Evolutionary conservation across 1,139 yeast species (phyloP), one percentile per base, ranked within the genome.

Genomic region (Dujonia santamariae): DNA sequence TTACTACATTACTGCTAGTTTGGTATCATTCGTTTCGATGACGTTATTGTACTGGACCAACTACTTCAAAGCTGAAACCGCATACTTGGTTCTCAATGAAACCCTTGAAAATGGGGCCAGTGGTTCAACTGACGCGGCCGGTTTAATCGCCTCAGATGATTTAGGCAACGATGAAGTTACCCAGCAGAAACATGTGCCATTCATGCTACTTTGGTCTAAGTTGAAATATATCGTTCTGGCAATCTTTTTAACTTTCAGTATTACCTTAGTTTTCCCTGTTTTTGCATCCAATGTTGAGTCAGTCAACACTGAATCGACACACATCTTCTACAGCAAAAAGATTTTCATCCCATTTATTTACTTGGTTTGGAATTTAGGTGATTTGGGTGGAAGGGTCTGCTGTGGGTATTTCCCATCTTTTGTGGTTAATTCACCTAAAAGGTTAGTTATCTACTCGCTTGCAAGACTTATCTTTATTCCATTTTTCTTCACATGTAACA

Each of bases 301-400:
- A 2, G 75, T 72, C 2, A 64, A 67, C 42, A 41, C 42, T 4
- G 53, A 50, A 8, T 61, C 68, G 9, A 19, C 44, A 17, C 33
- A 56, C 44, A 36, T 50, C 41, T 52, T 72, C 46, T 50, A 75
- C 57, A 60, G 65, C 36, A 70, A 69, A 38, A 64, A 63, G 36
- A 63, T 80, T 6, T 92, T 68, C 52, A 74, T 86, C 15, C 97
- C 97, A 1, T 59, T 87, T 36, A 80, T 85, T 1, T 87, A 83
- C 52, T 64, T 92, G 23, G 55, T 50, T 7, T 92, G 98, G 98
- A 92, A 92, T 55, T 42, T 78, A 14, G 98, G 98, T 9, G 98
- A 92, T 53, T 66, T 92, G 17, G 50, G 67, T 3, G 97, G 97
- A 1, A 67, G 98, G 26, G 55, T 87, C 7, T 44, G 78, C 3